These are phyloP conservation scores for Sinapis alba DNA, from an alignment of 441 rosid species.

Conservation along the genomic window DNA sequence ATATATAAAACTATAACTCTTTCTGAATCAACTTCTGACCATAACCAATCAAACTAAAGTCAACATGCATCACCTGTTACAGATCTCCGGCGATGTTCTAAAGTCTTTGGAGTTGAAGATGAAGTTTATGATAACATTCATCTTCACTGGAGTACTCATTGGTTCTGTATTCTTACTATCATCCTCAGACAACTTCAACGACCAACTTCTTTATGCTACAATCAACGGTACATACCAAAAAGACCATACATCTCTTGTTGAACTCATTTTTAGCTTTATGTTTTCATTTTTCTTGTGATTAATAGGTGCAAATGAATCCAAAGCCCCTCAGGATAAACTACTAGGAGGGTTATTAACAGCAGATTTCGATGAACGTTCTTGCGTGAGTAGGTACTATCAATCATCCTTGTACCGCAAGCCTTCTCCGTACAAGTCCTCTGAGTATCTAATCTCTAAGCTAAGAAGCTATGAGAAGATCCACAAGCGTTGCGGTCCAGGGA, in stretches of 20 bases:
- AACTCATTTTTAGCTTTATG: neutral
- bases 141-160: constrained; percentile 10
- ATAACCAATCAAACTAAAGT: constrained; percentile 19
- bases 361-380: constrained; percentile 53
- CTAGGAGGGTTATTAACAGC: constrained; percentile 55
- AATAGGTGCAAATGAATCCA: constrained; percentile 2
- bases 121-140: constrained; percentile 26
- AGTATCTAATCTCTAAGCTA: constrained; percentile 58
- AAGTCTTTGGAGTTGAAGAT: constrained; percentile 18
- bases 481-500: constrained; percentile 60
- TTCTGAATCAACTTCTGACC: neutral
- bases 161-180: constrained; percentile 13
- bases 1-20: constrained; percentile 25
- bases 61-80: constrained; percentile 28
- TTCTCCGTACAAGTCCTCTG: constrained; percentile 48
- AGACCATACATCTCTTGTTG: neutral
- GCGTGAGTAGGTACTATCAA: constrained; percentile 58
- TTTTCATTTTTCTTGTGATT: neutral
- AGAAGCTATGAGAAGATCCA: constrained; percentile 63
- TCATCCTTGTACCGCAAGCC: constrained; percentile 47
- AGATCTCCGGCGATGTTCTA: constrained; percentile 27
- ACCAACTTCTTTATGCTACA: constrained; percentile 16
- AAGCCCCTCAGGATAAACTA: constrained; percentile 40
- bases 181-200: constrained; percentile 12
- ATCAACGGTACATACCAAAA: constrained; percentile 3